Conservation (phyloP, 2,329 filamentous ascomycete genomes). For the Fusarium clavum region DNA sequence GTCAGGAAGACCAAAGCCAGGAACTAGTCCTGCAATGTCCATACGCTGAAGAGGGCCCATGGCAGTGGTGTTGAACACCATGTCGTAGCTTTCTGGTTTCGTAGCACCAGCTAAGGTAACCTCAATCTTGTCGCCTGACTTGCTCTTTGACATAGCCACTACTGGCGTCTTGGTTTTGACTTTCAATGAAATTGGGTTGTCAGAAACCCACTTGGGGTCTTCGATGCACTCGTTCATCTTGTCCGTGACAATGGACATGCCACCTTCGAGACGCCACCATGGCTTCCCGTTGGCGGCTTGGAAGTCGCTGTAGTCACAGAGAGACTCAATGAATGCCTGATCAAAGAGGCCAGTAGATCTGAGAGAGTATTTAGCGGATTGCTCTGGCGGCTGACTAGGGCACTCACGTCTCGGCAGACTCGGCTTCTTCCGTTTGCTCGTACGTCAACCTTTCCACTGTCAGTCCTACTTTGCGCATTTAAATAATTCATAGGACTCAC, state of each 20-base stretch:
- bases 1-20: not conserved
- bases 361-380: no score
- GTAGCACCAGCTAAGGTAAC: not conserved
- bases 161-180: not conserved
- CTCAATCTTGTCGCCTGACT: not conserved
- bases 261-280: constrained; percentile 29
- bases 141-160: constrained; percentile 1
- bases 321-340: constrained; percentile 14
- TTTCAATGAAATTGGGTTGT: not conserved
- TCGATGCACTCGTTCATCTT: constrained; percentile 14
- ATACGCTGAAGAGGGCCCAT: constrained; percentile 28
- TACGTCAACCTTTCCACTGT: not conserved
- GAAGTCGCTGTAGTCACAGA: constrained; percentile 33
- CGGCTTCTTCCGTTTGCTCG: constrained; percentile 8
- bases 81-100: constrained; percentile 1
- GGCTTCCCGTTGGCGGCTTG: not conserved
- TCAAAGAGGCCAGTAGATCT: constrained; percentile 32
- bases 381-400: rapidly evolving
- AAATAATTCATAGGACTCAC: not conserved
- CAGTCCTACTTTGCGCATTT: not conserved
- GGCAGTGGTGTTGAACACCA: constrained; percentile 35
- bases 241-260: constrained; percentile 27
- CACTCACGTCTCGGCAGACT: constrained; percentile 15
- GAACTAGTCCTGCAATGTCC: not conserved
- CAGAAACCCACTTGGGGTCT: not conserved